Percentiles rank a stretch among this genome's conserved stretches.
Evolutionary conservation across 2,329 filamentous ascomycete genomes (phyloP).

Genomic region (Aspergillus sp.): DNA sequence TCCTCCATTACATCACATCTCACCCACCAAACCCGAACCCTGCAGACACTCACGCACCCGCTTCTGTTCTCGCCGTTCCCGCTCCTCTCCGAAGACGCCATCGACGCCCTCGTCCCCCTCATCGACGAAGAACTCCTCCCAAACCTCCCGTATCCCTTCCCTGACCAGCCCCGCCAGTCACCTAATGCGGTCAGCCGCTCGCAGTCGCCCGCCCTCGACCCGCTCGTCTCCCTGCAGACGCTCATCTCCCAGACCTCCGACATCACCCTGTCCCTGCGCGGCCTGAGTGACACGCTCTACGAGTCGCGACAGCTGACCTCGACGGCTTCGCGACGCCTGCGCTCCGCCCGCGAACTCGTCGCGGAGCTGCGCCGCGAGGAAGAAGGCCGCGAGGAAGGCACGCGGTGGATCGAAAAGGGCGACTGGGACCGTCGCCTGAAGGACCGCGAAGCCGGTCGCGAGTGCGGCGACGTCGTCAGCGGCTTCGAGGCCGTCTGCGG

Average conservation of each 20-base stretch:
- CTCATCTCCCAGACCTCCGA: conserved; percentile 70
- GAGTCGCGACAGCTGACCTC: conserved; percentile 88
- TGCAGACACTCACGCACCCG: conserved; percentile 58
- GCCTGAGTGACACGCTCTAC: conserved; percentile 86
- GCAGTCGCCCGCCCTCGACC: conserved; percentile 37
- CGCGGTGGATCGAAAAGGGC: conserved; percentile 74
- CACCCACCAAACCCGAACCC: conserved; percentile 57
- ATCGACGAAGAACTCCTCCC: conserved; percentile 52
- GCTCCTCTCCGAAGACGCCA: conserved; percentile 50
- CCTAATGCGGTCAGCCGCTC: conserved; percentile 31
- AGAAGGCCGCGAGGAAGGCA: conserved; percentile 77
- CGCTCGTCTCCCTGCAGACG: conserved; percentile 62
- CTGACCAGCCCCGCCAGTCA: conserved; percentile 24
- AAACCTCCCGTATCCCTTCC: conserved; percentile 49
- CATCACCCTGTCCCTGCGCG: conserved; percentile 75
- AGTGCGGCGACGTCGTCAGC: conserved; percentile 83
- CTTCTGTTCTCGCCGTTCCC: conserved; percentile 58
- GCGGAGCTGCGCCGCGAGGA: conserved; percentile 80
- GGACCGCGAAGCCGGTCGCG: conserved; percentile 74
- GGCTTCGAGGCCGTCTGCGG: conserved; percentile 92
- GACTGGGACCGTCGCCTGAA: conserved; percentile 78
- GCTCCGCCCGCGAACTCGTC: conserved; percentile 79
- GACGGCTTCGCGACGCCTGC: conserved; percentile 74
- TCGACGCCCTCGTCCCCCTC: conserved; percentile 57
- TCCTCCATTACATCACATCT: conserved; percentile 59